A percentile compares a stretch with the other conserved stretches of the same genome.
These are phyloP conservation scores for Dryadomyces quercus-mongolicae DNA, from an alignment of 2,329 filamentous ascomycete species.

Conservation along the genomic window DNA sequence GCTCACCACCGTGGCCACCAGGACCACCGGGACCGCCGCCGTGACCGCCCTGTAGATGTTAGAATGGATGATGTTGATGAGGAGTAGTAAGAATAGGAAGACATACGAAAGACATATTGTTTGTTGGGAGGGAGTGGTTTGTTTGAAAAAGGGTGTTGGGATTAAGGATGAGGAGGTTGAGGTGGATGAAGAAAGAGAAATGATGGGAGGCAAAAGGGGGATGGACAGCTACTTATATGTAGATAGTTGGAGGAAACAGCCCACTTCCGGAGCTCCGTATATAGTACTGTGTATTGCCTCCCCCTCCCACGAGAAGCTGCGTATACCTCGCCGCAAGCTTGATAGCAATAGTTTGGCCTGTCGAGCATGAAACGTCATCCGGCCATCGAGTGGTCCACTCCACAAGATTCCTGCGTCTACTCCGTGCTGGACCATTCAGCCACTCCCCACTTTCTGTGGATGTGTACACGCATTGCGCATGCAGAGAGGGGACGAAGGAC, in stretches of 20 bases:
- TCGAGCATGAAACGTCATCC: too few species aligned
- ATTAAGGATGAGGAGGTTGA: too few species aligned
- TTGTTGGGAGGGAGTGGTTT: background rate
- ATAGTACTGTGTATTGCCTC: too few species aligned
- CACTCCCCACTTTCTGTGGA: background rate
- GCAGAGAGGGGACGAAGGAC: too few species aligned
- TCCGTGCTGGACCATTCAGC: background rate
- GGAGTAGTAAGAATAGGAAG: background rate
- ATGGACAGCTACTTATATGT: background rate
- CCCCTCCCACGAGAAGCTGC: too few species aligned
- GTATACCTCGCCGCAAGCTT: too few species aligned
- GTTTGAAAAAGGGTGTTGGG: too few species aligned
- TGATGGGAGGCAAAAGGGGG: background rate
- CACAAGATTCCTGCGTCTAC: too few species aligned
- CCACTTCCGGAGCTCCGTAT: background rate
- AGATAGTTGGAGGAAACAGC: background rate
- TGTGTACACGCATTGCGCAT: too few species aligned
- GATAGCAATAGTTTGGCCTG: too few species aligned
- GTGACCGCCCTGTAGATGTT: background rate
- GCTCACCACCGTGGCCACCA: constrained; percentile 5
- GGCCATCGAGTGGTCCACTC: too few species aligned
- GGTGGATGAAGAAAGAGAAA: background rate
- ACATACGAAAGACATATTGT: background rate
- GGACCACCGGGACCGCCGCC: background rate
- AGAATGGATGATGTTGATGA: background rate